These are phyloP conservation scores for Flaveria trinervia DNA, from an alignment of 129 eudicot genomes.

Conservation along the genomic window DNA sequence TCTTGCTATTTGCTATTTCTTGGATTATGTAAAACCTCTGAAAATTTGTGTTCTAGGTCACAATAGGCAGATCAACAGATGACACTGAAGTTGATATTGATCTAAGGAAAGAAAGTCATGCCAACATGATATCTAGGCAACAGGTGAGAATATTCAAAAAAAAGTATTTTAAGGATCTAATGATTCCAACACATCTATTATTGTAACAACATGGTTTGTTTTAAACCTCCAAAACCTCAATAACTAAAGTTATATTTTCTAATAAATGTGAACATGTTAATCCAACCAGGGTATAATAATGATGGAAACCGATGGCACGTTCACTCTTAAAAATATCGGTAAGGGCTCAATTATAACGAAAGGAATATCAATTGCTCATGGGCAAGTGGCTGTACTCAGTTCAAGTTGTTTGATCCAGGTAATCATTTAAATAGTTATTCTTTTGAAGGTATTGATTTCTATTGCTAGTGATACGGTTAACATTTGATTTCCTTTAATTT, in stretches of 20 bases:
- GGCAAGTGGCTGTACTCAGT: constrained; percentile 49
- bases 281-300: constrained; percentile 66
- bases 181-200: neutral
- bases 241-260: neutral
- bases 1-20: neutral
- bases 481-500: neutral
- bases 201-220: constrained; percentile 3
- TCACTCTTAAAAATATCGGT: constrained; percentile 69
- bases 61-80: constrained; percentile 85
- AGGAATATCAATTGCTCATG: constrained; percentile 49
- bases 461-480: neutral
- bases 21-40: neutral
- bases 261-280: neutral
- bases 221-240: neutral
- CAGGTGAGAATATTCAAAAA: constrained; percentile 54
- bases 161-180: neutral
- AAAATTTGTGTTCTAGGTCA: constrained; percentile 48
- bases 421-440: neutral
- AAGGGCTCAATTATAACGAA: constrained; percentile 59
- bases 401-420: constrained; percentile 86
- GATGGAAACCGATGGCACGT: constrained; percentile 80
- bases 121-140: constrained; percentile 87
- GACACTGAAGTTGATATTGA: constrained; percentile 84
- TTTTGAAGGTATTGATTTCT: neutral
- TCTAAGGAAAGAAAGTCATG: constrained; percentile 80